Base-by-base conservation (phyloP, 202 grass and related monocot genomes). In the Panicum virgatum region DNA sequence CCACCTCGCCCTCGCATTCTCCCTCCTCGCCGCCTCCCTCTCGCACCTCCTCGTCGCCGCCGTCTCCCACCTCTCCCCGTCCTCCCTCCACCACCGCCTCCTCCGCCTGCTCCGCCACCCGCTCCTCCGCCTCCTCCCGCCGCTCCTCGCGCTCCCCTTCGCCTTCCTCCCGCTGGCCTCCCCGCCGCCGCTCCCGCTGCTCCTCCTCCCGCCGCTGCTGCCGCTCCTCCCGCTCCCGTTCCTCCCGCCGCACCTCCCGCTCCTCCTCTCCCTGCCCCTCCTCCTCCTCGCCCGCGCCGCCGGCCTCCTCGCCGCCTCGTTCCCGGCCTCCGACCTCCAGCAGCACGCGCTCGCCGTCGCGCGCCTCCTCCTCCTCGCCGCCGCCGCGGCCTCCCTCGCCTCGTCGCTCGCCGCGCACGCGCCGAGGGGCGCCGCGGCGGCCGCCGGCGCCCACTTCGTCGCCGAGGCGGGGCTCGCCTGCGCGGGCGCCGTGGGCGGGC, bases 251-350 rank as follows among this genome's bases (percentile, higher is more conserved):
- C 60, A 39, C 79, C 85, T 48, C 62, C 84, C 23, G 9, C 78
- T 12, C 48, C 62, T 95, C 38, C 74, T 87, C 3, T 83, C 90
- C 60, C 79, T 92, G 44, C 73, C 85, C 32, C 79, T 92, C 85
- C 74, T 80, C 80, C 90, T 95, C 56, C 85, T 90, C 20, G 59
- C 93, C 8, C 87, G 78, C 30, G 89, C 90, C 0, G 61, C 72
- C 4, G 48, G 0, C 15, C 83, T 86, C 53, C 66, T 87, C 66
- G 77, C 93, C n/a, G 53, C 39, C n/a, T 67, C 90, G 11, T 80
- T 84, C 76, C 83, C 66, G 2, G 0, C 68, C 80, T 82, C 83
- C 6, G 93, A 96, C 67, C 93, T 96, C 80, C 90, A 96, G 76
- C 63, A 56, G 46, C 84, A 88, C 70, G 63, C 80, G 30, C 82